Percentiles rank a stretch among this genome's conserved stretches.
Evolutionary conservation across 768 basidiomycete species (phyloP).

Genomic region (Dentipellis fragilis): DNA sequence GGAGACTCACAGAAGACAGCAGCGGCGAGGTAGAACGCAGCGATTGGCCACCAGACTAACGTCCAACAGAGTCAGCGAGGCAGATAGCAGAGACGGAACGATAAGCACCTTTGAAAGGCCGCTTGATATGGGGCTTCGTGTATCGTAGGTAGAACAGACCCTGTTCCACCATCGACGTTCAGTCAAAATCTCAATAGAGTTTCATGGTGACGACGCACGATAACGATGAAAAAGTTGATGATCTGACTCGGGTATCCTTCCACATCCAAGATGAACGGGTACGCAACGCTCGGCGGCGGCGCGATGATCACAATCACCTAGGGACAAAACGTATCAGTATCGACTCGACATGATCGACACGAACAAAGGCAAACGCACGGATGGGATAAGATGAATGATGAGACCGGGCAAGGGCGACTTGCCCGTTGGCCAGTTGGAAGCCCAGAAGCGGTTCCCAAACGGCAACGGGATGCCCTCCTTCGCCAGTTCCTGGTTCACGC

Average conservation of each 20-base stretch:
- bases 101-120: constrained; percentile 38
- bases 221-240: constrained; percentile 36
- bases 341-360: too few species aligned
- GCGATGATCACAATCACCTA: constrained; percentile 43
- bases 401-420: constrained; percentile 47
- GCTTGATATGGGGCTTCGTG: constrained; percentile 31
- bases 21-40: constrained; percentile 43
- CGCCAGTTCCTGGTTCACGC: constrained; percentile 52
- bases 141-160: constrained; percentile 50
- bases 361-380: constrained; percentile 21
- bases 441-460: constrained; percentile 50
- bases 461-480: constrained; percentile 56
- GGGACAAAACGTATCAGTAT: neutral
- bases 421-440: constrained; percentile 52
- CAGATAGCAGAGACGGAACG: too few species aligned
- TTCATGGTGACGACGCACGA: constrained; percentile 31
- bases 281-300: constrained; percentile 41
- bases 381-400: constrained; percentile 44
- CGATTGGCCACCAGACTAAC: constrained; percentile 46
- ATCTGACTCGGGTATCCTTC: constrained; percentile 21
- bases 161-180: constrained; percentile 13
- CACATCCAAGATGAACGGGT: constrained; percentile 54
- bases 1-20: constrained; percentile 36
- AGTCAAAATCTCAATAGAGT: too few species aligned
- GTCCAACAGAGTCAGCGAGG: constrained; percentile 7